Conservation (phyloP, 2,329 filamentous ascomycete genomes). For the Sphaerostilbella broomeana region DNA sequence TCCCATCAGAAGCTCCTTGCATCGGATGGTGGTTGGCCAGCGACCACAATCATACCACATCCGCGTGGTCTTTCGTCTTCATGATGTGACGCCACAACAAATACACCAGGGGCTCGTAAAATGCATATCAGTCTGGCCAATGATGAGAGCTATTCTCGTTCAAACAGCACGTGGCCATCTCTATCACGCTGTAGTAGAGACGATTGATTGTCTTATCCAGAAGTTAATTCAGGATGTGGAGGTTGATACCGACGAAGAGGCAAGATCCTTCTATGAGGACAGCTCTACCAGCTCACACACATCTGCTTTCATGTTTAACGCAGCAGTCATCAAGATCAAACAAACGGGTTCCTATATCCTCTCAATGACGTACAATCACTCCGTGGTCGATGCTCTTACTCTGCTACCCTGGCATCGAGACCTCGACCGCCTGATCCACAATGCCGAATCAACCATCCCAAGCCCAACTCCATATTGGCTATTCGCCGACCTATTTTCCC, state of each 20-base stretch:
- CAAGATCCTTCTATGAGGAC: slow-evolving; percentile 17
- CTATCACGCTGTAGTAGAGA: slow-evolving; percentile 24
- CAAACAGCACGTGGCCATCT: slow-evolving; percentile 13
- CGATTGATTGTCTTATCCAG: slow-evolving; percentile 19
- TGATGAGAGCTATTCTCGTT: slow-evolving; percentile 26
- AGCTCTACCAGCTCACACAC: slow-evolving; percentile 15
- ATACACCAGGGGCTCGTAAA: slow-evolving; percentile 24
- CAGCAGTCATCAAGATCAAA: slow-evolving; percentile 19
- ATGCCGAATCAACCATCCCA: slow-evolving; percentile 16
- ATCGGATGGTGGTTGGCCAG: slow-evolving; percentile 25
- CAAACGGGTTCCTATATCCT: slow-evolving; percentile 18
- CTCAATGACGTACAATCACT: slow-evolving; percentile 29
- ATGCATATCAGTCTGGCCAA: slow-evolving; percentile 22
- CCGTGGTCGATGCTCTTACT: slow-evolving; percentile 29
- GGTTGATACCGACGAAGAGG: slow-evolving; percentile 19
- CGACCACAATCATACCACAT: slow-evolving; percentile 30
- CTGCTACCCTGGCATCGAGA: slow-evolving; percentile 28
- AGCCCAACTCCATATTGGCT: slow-evolving; percentile 23
- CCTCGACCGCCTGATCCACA: slow-evolving; percentile 25
- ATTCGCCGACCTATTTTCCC: slow-evolving; percentile 27
- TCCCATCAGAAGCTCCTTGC: slow-evolving; percentile 24
- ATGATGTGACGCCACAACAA: slow-evolving; percentile 14
- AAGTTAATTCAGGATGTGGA: slow-evolving; percentile 21
- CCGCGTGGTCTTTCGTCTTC: slow-evolving; percentile 27
- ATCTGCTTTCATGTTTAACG: slow-evolving; percentile 26